phyloP scores from a whole-genome alignment of 768 basidiomycete genomes.

The Hebeloma cylindrosporum region DNA sequence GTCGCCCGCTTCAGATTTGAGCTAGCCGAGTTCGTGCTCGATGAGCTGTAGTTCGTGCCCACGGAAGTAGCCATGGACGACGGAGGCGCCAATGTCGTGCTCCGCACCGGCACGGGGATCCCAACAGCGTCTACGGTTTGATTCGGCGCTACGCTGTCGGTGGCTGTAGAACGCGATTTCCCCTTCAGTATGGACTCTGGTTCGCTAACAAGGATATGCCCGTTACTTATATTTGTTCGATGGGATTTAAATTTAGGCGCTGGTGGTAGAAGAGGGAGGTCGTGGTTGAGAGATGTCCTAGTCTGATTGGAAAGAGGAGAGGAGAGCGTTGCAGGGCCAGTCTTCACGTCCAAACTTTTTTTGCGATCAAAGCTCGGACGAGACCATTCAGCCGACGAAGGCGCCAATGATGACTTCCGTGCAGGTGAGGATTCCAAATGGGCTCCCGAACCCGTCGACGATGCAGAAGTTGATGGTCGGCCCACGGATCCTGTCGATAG shows the following conservation, averaged over 20 bases:
- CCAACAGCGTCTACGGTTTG: neutral
- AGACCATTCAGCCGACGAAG: conserved; percentile 17
- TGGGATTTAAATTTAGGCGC: conserved; percentile 11
- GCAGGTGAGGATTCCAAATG: conserved; percentile 22
- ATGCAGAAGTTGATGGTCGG: conserved; percentile 21
- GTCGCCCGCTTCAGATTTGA: conserved; percentile 35
- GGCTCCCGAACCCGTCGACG: conserved; percentile 20
- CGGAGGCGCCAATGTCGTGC: conserved; percentile 13
- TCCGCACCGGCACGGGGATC: neutral
- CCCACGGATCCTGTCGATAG: conserved; percentile 21
- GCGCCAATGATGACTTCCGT: conserved; percentile 26
- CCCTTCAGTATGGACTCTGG: conserved; percentile 10
- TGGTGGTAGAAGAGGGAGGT: conserved; percentile 12
- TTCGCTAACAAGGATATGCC: conserved; percentile 14
- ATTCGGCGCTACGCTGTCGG: neutral
- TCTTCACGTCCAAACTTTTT: conserved; percentile 16
- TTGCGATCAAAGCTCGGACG: conserved; percentile 20
- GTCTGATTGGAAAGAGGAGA: neutral
- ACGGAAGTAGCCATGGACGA: conserved; percentile 22
- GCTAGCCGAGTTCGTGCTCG: conserved; percentile 20
- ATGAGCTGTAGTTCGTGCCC: conserved; percentile 22
- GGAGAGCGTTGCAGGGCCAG: conserved; percentile 3
- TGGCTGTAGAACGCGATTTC: conserved; percentile 13
- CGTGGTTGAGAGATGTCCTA: conserved; percentile 1
- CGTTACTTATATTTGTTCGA: conserved; percentile 17